Evolutionary conservation across 2,329 filamentous ascomycete species (phyloP).

Genomic region (Colletotrichum navitas): DNA sequence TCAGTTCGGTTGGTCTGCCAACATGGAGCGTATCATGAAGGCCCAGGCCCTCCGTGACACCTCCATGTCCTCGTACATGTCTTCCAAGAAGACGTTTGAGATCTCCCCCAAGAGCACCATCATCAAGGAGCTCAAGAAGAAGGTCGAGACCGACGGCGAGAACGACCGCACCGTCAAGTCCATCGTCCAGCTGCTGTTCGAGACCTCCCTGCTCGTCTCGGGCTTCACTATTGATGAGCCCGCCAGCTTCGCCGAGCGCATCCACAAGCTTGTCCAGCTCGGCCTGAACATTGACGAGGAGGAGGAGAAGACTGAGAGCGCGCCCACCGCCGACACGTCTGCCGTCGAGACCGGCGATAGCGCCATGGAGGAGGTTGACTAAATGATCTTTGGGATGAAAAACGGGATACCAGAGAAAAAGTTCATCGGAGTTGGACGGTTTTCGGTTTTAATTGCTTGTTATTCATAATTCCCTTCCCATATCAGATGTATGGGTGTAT

Average conservation of each 20-base stretch:
- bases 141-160: conserved; percentile 98
- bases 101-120: conserved; percentile 99
- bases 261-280: conserved; percentile 99
- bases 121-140: conserved; percentile 99
- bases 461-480: conserved; percentile 52
- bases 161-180: conserved; percentile 99
- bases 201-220: conserved; percentile 98
- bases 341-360: conserved; percentile 81
- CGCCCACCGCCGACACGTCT: conserved; percentile 68
- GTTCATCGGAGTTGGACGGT: conserved; percentile 57
- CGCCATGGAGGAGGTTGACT: conserved; percentile 99
- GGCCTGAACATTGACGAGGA: conserved; percentile 98
- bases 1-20: conserved; percentile 99
- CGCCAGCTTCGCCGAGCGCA: conserved; percentile 96
- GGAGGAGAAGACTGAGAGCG: conserved; percentile 77
- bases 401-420: conserved; percentile 52
- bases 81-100: conserved; percentile 99
- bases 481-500: conserved; percentile 52
- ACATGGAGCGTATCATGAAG: conserved; percentile 99
- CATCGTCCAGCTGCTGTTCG: conserved; percentile 97
- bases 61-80: conserved; percentile 99
- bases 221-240: conserved; percentile 99
- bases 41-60: conserved; percentile 99
- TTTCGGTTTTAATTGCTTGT: conserved; percentile 47
- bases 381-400: conserved; percentile 57